These are phyloP conservation scores for Phlebiopsis flavidoalba DNA, from an alignment of 768 basidiomycete species.

Conservation along the genomic window DNA sequence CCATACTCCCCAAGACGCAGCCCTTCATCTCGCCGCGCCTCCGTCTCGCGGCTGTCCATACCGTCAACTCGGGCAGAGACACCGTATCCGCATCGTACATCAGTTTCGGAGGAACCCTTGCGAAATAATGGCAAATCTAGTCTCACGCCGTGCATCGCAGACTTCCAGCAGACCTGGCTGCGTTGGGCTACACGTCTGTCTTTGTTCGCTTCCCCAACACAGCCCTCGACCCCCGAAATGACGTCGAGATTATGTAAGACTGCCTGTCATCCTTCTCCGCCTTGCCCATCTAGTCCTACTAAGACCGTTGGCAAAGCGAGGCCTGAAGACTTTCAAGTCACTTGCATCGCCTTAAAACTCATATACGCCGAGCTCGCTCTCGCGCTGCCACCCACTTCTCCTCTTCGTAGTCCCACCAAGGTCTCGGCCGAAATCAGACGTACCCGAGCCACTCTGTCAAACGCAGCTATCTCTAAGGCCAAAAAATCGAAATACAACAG, in stretches of 20 bases:
- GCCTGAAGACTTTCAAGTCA: conserved; percentile 45
- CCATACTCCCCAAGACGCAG: conserved; percentile 30
- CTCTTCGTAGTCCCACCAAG: conserved; percentile 8
- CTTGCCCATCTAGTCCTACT: conserved; percentile 11
- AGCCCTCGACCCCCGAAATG: conserved; percentile 28
- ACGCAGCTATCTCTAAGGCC: conserved; percentile 34
- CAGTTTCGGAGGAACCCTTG: conserved; percentile 34
- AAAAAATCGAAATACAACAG: conserved; percentile 45
- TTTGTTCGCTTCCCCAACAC: conserved; percentile 57
- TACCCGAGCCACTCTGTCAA: conserved; percentile 12
- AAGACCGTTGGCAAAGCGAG: conserved; percentile 21
- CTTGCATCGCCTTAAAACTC: conserved; percentile 43
- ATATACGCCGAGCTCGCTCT: conserved; percentile 29
- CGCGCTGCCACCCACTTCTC: conserved; percentile 28
- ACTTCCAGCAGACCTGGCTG: conserved; percentile 50
- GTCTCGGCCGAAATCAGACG: conserved; percentile 10
- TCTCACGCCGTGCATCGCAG: conserved; percentile 40
- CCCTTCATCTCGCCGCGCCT: conserved; percentile 26
- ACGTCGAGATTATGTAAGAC: conserved; percentile 13
- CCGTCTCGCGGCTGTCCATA: conserved; percentile 28
- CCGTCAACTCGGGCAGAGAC: conserved; percentile 35
- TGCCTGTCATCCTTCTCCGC: conserved; percentile 10
- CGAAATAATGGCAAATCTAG: conserved; percentile 8
- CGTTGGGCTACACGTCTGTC: conserved; percentile 61
- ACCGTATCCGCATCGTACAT: conserved; percentile 44